Base-by-base conservation (phyloP, 2,329 filamentous ascomycete genomes). In the Parasarocladium wereldwijsianum region DNA sequence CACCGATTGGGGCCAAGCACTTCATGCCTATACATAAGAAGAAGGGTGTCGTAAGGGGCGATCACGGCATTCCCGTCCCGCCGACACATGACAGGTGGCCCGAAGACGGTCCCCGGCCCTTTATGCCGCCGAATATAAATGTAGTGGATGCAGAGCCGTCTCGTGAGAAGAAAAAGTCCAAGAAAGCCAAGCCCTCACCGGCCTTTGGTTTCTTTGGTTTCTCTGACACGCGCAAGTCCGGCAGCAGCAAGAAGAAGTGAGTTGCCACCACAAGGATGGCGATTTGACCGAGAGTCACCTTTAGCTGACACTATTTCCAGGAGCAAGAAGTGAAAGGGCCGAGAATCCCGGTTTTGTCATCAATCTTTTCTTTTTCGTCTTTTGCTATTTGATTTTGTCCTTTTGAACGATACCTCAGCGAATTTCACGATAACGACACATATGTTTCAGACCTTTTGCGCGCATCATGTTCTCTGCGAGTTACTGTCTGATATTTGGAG, bases 211-310 rank as follows among this genome's bases (percentile, higher is more conserved):
- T 12, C 22, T 12, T 24, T 24, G 22, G 22, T 13, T n/a, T 11
- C 22, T 17, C 11, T n/a, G 16, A 7, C 10, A 17, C 13, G 10
- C 14, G 26, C 15, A 27, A 26, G 24, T 20, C 34, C n/a, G n/a
- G n/a, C 5, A 29, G 17, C 19, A 21, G 19, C 11, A 38, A 36
- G 30, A 38, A 36, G 25, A 36, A 36, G 34, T 35, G 30, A 34
- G 26, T 20, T 15, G 10, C 8, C 25, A 11, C 13, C 8, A 10
- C 23, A 12, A 25, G 10, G 17, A 9, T 26, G 12, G 7, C n/a
- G 15, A 5, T 6, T 16, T 15, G 8, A n/a, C n/a, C n/a, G n/a
- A n/a, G n/a, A n/a, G n/a, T n/a, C n/a, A n/a, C n/a, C n/a, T n/a
- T n/a, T n/a, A n/a, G n/a, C n/a, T n/a, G n/a, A n/a, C n/a, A n/a